Evolutionary conservation across 2,329 filamentous ascomycete genomes (phyloP).

Genomic region (Sarocladium strictum): DNA sequence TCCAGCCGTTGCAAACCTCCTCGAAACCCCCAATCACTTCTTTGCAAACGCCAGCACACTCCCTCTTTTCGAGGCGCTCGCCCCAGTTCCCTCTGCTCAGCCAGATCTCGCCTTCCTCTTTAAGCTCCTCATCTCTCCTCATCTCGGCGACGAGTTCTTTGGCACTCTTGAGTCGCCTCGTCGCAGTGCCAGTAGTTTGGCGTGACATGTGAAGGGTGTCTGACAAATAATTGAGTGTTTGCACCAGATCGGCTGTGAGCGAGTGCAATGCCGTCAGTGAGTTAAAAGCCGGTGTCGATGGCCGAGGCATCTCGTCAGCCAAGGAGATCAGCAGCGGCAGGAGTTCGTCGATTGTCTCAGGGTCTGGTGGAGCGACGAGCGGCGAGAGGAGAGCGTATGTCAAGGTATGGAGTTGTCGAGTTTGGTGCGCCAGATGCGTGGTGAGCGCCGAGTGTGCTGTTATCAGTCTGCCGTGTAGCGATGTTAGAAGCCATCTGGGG

Average conservation of each 20-base stretch:
- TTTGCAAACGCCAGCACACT: constrained; percentile 76
- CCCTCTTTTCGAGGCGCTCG: constrained; percentile 65
- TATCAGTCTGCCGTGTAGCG: constrained; percentile 52
- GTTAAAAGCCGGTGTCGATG: constrained; percentile 54
- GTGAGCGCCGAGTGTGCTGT: constrained; percentile 70
- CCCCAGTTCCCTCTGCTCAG: constrained; percentile 80
- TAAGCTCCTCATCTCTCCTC: constrained; percentile 72
- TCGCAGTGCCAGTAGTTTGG: constrained; percentile 78
- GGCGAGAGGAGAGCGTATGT: constrained; percentile 67
- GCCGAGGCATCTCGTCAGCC: constrained; percentile 60
- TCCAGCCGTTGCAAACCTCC: constrained; percentile 79
- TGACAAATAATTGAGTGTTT: constrained; percentile 77
- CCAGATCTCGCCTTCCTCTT: constrained; percentile 78
- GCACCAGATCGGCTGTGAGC: constrained; percentile 66
- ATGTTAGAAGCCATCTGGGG: background rate
- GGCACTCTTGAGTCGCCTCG: constrained; percentile 71
- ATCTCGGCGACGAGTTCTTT: constrained; percentile 84
- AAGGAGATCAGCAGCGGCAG: constrained; percentile 61
- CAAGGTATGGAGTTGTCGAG: constrained; percentile 67
- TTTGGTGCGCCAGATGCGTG: constrained; percentile 69
- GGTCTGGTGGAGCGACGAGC: constrained; percentile 54
- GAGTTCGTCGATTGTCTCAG: constrained; percentile 62
- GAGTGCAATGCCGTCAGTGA: constrained; percentile 64
- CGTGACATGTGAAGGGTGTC: constrained; percentile 93
- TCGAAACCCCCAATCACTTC: constrained; percentile 92